Percentiles rank a stretch among this genome's conserved stretches.
phyloP scores from a whole-genome alignment of 306 rosid genomes.

The Coriaria nepalensis region DNA sequence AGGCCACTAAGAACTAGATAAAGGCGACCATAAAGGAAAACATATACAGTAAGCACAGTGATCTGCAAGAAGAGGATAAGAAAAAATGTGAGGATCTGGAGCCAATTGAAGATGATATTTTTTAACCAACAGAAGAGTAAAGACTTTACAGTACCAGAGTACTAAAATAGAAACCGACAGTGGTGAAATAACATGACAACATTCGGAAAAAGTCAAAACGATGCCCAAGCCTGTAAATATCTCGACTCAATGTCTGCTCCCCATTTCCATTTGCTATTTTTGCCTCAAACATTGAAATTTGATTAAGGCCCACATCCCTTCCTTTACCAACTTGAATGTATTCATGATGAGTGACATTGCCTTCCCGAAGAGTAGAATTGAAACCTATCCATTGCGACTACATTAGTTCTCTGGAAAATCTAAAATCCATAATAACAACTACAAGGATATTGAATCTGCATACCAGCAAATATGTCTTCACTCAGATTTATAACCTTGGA shows the following conservation, averaged over 20 bases:
- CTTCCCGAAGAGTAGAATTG: slow-evolving; percentile 95
- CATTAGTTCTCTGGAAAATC: slow-evolving; percentile 1
- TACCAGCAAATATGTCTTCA: slow-evolving; percentile 99
- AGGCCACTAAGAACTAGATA: slow-evolving; percentile 96
- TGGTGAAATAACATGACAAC: slow-evolving; percentile 91
- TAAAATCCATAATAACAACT: slow-evolving; percentile 3
- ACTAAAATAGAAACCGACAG: slow-evolving; percentile 90
- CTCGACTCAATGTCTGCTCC: slow-evolving; percentile 92
- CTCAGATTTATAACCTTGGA: slow-evolving; percentile 95
- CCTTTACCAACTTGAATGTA: slow-evolving; percentile 99
- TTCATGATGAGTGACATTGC: slow-evolving; percentile 96
- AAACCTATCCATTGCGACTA: slow-evolving; percentile 40
- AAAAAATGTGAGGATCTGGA: slow-evolving; percentile 1
- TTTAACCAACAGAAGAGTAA: neutral
- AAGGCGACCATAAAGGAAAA: slow-evolving; percentile 94
- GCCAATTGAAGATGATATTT: neutral
- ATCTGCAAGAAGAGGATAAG: slow-evolving; percentile 40
- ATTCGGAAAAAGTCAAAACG: slow-evolving; percentile 95
- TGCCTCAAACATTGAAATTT: slow-evolving; percentile 97
- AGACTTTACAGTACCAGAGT: slow-evolving; percentile 43
- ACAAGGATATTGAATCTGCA: slow-evolving; percentile 2
- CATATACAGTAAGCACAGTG: slow-evolving; percentile 82
- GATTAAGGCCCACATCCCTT: slow-evolving; percentile 97
- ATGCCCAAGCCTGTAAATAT: slow-evolving; percentile 92
- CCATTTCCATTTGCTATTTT: slow-evolving; percentile 98